Evolutionary conservation across 1,139 yeast species (phyloP).

Genomic region (Hyphopichia khmerensis): DNA sequence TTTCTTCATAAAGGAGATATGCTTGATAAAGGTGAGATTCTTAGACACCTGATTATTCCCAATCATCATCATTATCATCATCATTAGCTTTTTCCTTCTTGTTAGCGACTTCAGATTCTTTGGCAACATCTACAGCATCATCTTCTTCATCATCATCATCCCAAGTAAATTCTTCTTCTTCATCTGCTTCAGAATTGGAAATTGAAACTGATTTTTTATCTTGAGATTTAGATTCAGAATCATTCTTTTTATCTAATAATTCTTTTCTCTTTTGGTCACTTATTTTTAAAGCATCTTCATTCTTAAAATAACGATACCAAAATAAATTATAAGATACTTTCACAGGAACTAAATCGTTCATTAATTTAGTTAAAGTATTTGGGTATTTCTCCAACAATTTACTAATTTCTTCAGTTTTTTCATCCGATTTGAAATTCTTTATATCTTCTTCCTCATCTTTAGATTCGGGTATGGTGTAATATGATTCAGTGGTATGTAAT

Average conservation of each 20-base stretch:
- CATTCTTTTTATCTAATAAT: conserved; percentile 44
- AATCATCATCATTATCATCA: conserved; percentile 54
- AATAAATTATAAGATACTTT: conserved; percentile 58
- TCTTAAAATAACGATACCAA: conserved; percentile 73
- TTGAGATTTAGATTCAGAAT: conserved; percentile 12
- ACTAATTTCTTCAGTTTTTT: conserved; percentile 54
- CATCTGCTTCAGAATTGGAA: conserved; percentile 34
- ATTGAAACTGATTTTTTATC: conserved; percentile 5
- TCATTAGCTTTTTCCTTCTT: conserved; percentile 6
- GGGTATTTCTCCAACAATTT: conserved; percentile 48
- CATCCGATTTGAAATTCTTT: conserved; percentile 42
- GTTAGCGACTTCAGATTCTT: conserved; percentile 6
- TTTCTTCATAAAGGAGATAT: too few relatives aligned
- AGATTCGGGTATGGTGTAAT: conserved; percentile 11
- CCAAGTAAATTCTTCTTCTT: conserved; percentile 54
- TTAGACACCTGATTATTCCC: conserved; percentile 40
- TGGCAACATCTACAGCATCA: conserved; percentile 21
- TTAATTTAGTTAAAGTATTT: conserved; percentile 50
- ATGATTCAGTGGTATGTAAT: conserved; percentile 33
- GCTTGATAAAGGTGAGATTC: too few relatives aligned
- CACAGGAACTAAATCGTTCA: conserved; percentile 69
- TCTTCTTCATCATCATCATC: conserved; percentile 64
- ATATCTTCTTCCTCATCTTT: conserved; percentile 15
- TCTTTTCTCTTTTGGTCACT: conserved; percentile 69
- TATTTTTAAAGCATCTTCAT: conserved; percentile 53